Base-by-base conservation (phyloP, 306 rosid species). In the Bauhinia variegata region DNA sequence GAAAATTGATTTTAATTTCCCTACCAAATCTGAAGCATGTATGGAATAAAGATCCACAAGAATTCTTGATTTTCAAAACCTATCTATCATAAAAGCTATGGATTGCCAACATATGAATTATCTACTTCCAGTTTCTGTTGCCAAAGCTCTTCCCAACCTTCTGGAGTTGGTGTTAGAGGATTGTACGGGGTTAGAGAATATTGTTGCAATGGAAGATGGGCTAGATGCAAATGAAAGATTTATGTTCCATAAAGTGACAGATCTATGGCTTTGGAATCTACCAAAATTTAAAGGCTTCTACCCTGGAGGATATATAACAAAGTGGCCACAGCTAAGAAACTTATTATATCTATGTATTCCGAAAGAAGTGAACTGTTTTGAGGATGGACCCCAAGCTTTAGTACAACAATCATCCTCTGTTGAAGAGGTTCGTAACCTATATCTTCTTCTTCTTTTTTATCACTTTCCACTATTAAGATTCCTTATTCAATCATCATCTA, bases 31-130 rank as follows among this genome's bases (percentile, higher is more conserved):
- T 74, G 18, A 65, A 74, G 47, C 55, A 67, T 6, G 14, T 75
- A 28, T 75, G 79, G 74, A 75, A 59, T 32, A 15, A 37, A 42
- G 48, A 48, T 12, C 79, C 74, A 0, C 13, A 39, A 1, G 44
- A 55, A 0, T 9, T 8, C 17, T 58, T 5, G 14, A 8, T 57
- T 51, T 30, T 52, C 70, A 60, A 1, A 49, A 54, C 71, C 62
- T 80, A 10, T 9, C n/a, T 2, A 7, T 3, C 0, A 37, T 60
- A 3, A 7, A 1, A 7, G 39, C 43, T 3, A 4, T 11, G 0
- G 34, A 47, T 3, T 75, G 77, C 38, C 19, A 30, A 12, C 56
- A 38, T n/a, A 11, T 70, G 56, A 47, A 34, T 28, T 36, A 18
- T 36, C 33, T 70, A 0, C 63, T 74, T 54, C 77, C 70, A 4